These are phyloP conservation scores for Acanthamoeba polyphaga DNA, from an alignment of 208 protist species.

Conservation along the genomic window DNA sequence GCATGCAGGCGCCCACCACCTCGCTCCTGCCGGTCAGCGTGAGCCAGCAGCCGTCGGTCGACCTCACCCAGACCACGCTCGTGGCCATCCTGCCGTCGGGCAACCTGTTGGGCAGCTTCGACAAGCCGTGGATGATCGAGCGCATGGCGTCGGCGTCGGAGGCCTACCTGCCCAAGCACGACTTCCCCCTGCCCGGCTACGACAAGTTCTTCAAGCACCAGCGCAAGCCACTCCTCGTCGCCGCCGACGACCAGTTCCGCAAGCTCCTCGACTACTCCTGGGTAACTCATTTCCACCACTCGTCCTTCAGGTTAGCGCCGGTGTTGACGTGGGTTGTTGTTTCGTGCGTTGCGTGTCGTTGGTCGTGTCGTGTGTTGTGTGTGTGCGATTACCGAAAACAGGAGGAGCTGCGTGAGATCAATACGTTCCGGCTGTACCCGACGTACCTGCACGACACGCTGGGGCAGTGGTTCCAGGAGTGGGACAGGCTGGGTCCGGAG, in stretches of 20 bases:
- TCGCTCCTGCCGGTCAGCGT: neutral
- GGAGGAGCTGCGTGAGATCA: slow-evolving; percentile 24
- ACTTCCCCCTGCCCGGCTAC: neutral
- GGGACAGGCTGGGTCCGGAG: slow-evolving; percentile 17
- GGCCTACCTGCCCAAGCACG: slow-evolving; percentile 31
- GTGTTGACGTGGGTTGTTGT: neutral
- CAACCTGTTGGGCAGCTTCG: slow-evolving; percentile 17
- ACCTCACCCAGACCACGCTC: neutral
- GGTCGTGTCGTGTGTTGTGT: no score
- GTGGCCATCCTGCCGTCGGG: slow-evolving; percentile 23
- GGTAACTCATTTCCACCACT: neutral
- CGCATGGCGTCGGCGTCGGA: neutral
- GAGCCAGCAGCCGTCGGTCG: neutral
- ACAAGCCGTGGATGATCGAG: slow-evolving; percentile 39
- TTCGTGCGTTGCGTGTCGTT: neutral
- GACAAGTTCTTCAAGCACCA: neutral
- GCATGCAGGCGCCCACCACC: neutral
- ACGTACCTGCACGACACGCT: slow-evolving; percentile 4
- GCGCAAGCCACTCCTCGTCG: neutral
- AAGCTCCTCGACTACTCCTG: neutral
- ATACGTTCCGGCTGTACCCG: slow-evolving; percentile 8
- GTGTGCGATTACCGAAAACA: neutral
- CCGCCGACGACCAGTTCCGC: slow-evolving; percentile 22
- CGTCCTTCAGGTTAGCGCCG: neutral
- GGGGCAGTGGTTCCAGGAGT: slow-evolving; percentile 1